Evolutionary conservation across 495 filamentous ascomycete species (phyloP).

Genomic region (Aspergillus sparsus): DNA sequence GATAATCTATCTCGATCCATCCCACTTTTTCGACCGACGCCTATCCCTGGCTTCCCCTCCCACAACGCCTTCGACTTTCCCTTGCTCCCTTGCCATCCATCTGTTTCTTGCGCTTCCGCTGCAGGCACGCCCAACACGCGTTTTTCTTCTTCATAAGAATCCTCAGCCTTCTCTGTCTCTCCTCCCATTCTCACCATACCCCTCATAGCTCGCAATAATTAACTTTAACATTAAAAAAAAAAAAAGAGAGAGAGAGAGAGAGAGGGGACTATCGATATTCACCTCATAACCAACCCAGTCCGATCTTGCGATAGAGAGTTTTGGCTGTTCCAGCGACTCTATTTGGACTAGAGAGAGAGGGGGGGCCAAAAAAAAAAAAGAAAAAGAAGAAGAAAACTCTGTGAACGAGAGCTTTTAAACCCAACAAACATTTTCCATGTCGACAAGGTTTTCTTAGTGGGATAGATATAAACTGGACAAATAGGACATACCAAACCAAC

Average conservation of each 20-base stretch:
- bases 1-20: conserved; percentile 10
- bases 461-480: conserved; percentile 12
- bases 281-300: too few species aligned
- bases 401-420: not conserved
- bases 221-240: too few species aligned
- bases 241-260: too few species aligned
- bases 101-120: conserved; percentile 9
- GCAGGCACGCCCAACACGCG: conserved; percentile 26
- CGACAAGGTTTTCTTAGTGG: conserved; percentile 9
- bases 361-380: too few species aligned
- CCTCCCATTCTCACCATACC: not conserved
- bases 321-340: too few species aligned
- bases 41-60: conserved; percentile 10
- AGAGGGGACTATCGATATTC: too few species aligned
- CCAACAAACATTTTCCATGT: conserved; percentile 12
- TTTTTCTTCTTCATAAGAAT: conserved; percentile 21
- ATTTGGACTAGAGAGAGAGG: too few species aligned
- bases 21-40: not conserved
- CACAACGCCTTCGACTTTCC: conserved; percentile 3
- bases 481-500: conserved; percentile 5
- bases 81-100: conserved; percentile 23
- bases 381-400: too few species aligned
- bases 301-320: too few species aligned
- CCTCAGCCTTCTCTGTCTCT: not conserved
- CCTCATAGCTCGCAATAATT: not conserved